Evolutionary conservation across 2,329 filamentous ascomycete genomes (phyloP), one percentile per base, ranked within the genome.

Genomic region (Colletotrichum sp.): DNA sequence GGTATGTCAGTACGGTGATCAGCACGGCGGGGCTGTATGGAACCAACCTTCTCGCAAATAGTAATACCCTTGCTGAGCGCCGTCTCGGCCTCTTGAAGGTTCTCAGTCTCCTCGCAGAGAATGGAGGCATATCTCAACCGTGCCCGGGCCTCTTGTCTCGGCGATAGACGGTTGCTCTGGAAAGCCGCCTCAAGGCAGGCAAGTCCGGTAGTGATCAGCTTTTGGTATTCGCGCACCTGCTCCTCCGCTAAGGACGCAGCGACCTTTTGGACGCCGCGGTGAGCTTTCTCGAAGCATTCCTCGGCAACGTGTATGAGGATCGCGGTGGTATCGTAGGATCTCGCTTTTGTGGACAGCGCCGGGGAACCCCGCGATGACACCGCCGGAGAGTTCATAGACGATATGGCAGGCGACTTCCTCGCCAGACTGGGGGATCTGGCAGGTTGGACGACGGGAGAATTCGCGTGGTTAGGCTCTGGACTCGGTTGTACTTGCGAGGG

Each of bases 101-200:
- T 96, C 39, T 95, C 93, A 3, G 94, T 96, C 84, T 96, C 95
- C 78, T 95, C 92, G 49, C 92, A 90, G 29, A 96, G 84, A 8
- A 96, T 86, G 39, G 90, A 92, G 3, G 94, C 94, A 83, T 96
- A 95, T 80, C 93, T 90, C 57, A 96, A 84, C 32, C 93, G 90
- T 69, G 95, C 86, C 71, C 90, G 90, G 12, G 93, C 94, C 82
- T 96, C 94, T 62, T 92, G 87, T 19, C 93, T 90, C 5, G 94
- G 93, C 25, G 89, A 85, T 22, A 94, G 84, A 73, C 89, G 89
- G 59, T 87, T 88, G 66, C 90, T 92, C 76, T 92, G 92, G 75
- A 96, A 84, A 4, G 92, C 92, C 15, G 92, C 89, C 78, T 96
- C 93, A 73, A 96, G 88, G 82, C 94, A 96, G 6, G 91, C 92